Evolutionary conservation across 2,329 filamentous ascomycete species (phyloP), one percentile per base, ranked within the genome.

Genomic region (Penicillium brevicompactum): DNA sequence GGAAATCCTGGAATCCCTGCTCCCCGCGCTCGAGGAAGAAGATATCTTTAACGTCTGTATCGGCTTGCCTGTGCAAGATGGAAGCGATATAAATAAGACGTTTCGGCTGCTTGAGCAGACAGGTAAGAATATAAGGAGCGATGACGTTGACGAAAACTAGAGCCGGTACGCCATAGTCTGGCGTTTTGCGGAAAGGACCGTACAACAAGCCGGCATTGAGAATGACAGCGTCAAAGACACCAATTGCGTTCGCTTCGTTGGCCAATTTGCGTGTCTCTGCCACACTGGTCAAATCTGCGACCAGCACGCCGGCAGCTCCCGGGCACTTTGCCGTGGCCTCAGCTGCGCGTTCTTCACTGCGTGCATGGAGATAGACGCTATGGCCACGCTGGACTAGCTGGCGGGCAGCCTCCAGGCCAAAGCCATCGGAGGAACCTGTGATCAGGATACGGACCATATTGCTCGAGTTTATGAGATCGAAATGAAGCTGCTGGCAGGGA

Each of bases 371-470:
- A 49, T 79, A 76, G 22, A 85, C 82, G 9, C 75, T 71, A 69
- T 86, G 82, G 14, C 82, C 81, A 42, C 75, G 74, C 11, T 76
- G 65, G 46, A 79, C 62, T n/a, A 85, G 78, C 4, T 74, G 74
- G 50, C 78, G 73, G 21, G 83, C 83, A 5, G 81, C 77, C 4
- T 77, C 70, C 6, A 76, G 74, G 45, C 83, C 83, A 22, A 85
- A 74, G 56, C 82, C 82, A 64, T 85, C 82, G 1, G 80, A 77
- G 13, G 81, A 84, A 43, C 83, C 82, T 4, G 83, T 85, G 53
- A 85, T 83, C 51, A 81, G 67, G 57, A 81, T 76, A 27, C 76
- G 74, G 42, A 70, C 75, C 76, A 80, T 80, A 51, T 63, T 46
- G 46, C 3, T 31, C 27, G 18, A 30, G 1, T 42, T 37, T 24